Evolutionary conservation across 306 rosid genomes (phyloP).

Genomic region (Trichosanthes cucumerina): DNA sequence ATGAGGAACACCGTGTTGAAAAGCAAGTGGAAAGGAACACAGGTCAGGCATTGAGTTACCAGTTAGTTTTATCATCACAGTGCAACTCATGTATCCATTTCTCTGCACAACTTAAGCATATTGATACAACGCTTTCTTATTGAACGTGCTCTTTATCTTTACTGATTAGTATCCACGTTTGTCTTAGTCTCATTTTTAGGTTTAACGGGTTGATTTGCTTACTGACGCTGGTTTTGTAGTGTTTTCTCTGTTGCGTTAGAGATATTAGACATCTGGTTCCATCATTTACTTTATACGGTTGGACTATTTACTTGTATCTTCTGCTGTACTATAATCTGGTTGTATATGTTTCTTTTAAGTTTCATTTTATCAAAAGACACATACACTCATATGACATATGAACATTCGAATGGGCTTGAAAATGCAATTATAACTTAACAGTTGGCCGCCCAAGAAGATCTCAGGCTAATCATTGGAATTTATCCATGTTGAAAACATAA

Average conservation of each 20-base stretch:
- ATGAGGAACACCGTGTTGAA: conserved; percentile 44
- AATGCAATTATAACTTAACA: neutral
- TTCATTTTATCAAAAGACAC: neutral
- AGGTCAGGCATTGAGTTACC: conserved; percentile 45
- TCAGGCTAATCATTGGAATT: neutral
- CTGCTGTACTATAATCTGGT: neutral
- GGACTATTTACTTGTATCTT: neutral
- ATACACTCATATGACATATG: neutral
- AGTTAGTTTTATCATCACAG: neutral
- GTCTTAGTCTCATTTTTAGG: neutral
- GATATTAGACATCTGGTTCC: neutral
- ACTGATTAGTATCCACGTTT: neutral
- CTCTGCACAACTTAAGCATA: neutral
- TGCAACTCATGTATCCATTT: neutral
- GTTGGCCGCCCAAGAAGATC: neutral
- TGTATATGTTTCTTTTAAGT: neutral
- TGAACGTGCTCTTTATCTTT: neutral
- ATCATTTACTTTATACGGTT: neutral
- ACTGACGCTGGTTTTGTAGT: neutral
- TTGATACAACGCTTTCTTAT: neutral
- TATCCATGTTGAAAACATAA: neutral
- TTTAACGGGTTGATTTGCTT: neutral
- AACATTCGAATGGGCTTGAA: neutral
- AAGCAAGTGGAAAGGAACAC: conserved; percentile 58
- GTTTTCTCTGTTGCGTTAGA: neutral